These are phyloP conservation scores for Yarrowia sp. DNA, from an alignment of 805 yeast genomes.

Conservation along the genomic window DNA sequence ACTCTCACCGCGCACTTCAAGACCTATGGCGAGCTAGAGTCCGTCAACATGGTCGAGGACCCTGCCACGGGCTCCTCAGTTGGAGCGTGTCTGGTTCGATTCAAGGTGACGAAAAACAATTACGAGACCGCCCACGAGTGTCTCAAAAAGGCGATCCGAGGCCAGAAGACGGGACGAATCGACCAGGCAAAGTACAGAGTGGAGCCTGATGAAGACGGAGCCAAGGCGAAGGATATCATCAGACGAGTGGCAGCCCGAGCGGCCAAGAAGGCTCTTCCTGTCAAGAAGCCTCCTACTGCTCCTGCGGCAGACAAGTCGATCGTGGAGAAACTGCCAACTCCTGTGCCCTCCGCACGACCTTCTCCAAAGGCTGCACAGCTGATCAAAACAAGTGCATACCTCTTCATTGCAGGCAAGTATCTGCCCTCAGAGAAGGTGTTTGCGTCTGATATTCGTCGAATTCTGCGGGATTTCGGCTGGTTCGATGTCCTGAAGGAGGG, in stretches of 20 bases:
- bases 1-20: slow-evolving; percentile 41
- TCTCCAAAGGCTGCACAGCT: slow-evolving; percentile 18
- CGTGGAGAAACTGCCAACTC: slow-evolving; percentile 6
- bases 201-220: slow-evolving; percentile 39
- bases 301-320: slow-evolving; percentile 21
- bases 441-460: slow-evolving; percentile 57
- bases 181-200: slow-evolving; percentile 48
- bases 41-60: slow-evolving; percentile 60
- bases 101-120: slow-evolving; percentile 56
- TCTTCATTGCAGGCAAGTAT: slow-evolving; percentile 33
- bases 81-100: slow-evolving; percentile 65
- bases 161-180: slow-evolving; percentile 48
- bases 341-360: slow-evolving; percentile 16
- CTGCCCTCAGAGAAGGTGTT: slow-evolving; percentile 43
- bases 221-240: slow-evolving; percentile 31
- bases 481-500: slow-evolving; percentile 59
- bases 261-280: slow-evolving; percentile 18
- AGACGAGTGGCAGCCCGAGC: slow-evolving; percentile 22
- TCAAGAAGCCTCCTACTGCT: not conserved
- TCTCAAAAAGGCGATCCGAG: slow-evolving; percentile 48
- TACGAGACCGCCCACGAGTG: slow-evolving; percentile 46
- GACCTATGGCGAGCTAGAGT: slow-evolving; percentile 61
- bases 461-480: slow-evolving; percentile 61
- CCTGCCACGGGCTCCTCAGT: slow-evolving; percentile 75
- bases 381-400: slow-evolving; percentile 33